Evolutionary conservation across 2,329 filamentous ascomycete genomes (phyloP).

Genomic region (Trematosphaeria pertusa): DNA sequence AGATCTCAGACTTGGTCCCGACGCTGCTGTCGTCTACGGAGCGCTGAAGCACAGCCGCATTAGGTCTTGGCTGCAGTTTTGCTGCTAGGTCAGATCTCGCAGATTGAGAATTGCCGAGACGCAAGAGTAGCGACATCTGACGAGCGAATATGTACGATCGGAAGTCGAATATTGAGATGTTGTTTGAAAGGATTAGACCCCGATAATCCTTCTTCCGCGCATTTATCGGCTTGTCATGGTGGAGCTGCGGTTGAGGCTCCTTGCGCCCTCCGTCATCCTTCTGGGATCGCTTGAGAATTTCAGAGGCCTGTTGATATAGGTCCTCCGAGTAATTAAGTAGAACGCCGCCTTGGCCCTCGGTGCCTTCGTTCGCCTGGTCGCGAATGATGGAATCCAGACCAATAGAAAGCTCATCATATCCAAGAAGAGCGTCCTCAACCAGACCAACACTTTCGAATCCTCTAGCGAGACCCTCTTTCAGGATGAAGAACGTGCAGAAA

Average conservation of each 20-base stretch:
- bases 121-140: slow-evolving; percentile 81
- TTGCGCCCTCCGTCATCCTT: slow-evolving; percentile 20
- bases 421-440: slow-evolving; percentile 91
- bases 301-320: slow-evolving; percentile 61
- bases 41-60: slow-evolving; percentile 29
- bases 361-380: slow-evolving; percentile 69
- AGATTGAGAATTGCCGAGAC: slow-evolving; percentile 72
- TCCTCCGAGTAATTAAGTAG: slow-evolving; percentile 78
- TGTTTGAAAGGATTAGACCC: slow-evolving; percentile 89
- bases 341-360: slow-evolving; percentile 72
- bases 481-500: slow-evolving; percentile 98
- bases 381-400: slow-evolving; percentile 83
- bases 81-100: slow-evolving; percentile 51
- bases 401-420: slow-evolving; percentile 91
- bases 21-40: slow-evolving; percentile 41
- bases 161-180: slow-evolving; percentile 96
- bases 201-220: slow-evolving; percentile 76
- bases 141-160: slow-evolving; percentile 91
- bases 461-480: slow-evolving; percentile 92
- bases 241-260: slow-evolving; percentile 24
- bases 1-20: slow-evolving; percentile 29
- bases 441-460: slow-evolving; percentile 96
- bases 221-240: slow-evolving; percentile 46
- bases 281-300: slow-evolving; percentile 29
- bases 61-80: slow-evolving; percentile 42